These are phyloP conservation scores for Candida tammaniensis DNA, from an alignment of 805 yeast genomes.

Conservation along the genomic window DNA sequence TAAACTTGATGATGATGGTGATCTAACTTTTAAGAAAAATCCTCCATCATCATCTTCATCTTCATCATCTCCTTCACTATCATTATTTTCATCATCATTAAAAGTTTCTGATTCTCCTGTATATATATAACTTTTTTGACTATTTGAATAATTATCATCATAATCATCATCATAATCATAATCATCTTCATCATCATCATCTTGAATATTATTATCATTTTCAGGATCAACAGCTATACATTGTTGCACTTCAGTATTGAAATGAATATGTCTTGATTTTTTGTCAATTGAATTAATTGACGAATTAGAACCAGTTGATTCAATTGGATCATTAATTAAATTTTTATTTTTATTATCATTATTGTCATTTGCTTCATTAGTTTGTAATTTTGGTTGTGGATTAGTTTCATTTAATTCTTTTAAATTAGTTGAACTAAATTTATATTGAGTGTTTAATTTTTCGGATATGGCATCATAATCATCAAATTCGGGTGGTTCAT, in stretches of 20 bases:
- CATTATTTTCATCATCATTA: constrained; percentile 21
- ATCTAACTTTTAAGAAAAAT: constrained; percentile 55
- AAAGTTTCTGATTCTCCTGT: constrained; percentile 7
- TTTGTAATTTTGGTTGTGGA: background rate
- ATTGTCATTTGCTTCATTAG: background rate
- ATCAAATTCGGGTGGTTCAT: constrained; percentile 37
- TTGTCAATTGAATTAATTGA: constrained; percentile 6
- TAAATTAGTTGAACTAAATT: constrained; percentile 16
- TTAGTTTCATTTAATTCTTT: constrained; percentile 1
- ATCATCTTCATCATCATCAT: constrained; percentile 17
- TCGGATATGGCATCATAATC: constrained; percentile 45
- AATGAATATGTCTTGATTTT: constrained; percentile 73
- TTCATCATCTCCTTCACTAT: constrained; percentile 35
- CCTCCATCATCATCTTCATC: constrained; percentile 67
- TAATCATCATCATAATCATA: constrained; percentile 23
- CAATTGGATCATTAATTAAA: background rate
- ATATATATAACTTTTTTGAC: constrained; percentile 13
- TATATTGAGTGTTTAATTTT: constrained; percentile 41
- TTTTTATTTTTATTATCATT: background rate
- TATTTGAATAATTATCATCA: constrained; percentile 16
- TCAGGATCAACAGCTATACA: constrained; percentile 73
- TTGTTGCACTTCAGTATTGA: constrained; percentile 92
- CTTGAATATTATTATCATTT: constrained; percentile 27
- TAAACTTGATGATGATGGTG: constrained; percentile 31
- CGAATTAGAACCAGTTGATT: background rate